phyloP scores from a whole-genome alignment of 2,329 filamentous ascomycete genomes.

The Trichoderma sp. region DNA sequence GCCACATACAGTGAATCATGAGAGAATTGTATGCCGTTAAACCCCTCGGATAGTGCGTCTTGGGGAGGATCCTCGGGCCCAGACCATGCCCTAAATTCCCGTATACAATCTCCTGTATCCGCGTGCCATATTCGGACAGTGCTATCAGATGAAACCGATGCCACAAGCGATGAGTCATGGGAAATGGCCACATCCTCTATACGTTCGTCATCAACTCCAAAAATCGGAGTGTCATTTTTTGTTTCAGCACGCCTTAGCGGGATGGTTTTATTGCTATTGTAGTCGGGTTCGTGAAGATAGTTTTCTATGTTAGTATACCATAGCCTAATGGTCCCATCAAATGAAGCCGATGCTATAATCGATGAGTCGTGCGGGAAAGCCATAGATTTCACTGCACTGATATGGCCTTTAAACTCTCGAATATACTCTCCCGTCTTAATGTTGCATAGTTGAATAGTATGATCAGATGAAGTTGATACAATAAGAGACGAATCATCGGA shows the following conservation, averaged over 20 bases:
- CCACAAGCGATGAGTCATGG: background rate
- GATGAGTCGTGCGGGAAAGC: background rate
- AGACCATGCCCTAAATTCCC: too few relatives aligned
- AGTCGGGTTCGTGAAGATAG: accelerated
- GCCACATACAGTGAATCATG: too few relatives aligned
- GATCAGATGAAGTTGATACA: background rate
- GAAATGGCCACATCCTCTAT: too few relatives aligned
- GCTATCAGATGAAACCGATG: background rate
- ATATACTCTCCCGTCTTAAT: background rate
- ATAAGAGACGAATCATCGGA: background rate
- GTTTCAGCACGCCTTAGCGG: background rate
- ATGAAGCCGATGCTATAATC: background rate
- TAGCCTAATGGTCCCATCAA: background rate
- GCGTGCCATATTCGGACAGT: background rate
- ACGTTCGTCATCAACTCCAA: too few relatives aligned
- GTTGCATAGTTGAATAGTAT: background rate
- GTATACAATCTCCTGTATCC: background rate
- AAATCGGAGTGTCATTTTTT: background rate
- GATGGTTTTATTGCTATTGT: background rate
- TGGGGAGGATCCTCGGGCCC: too few relatives aligned
- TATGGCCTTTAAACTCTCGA: background rate
- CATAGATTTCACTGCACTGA: accelerated
- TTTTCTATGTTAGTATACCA: background rate
- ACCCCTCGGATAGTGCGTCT: too few relatives aligned
- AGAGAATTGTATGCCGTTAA: too few relatives aligned